Base-by-base conservation (phyloP, 1,139 yeast genomes). In the Citeromyces hawaiiensis region DNA sequence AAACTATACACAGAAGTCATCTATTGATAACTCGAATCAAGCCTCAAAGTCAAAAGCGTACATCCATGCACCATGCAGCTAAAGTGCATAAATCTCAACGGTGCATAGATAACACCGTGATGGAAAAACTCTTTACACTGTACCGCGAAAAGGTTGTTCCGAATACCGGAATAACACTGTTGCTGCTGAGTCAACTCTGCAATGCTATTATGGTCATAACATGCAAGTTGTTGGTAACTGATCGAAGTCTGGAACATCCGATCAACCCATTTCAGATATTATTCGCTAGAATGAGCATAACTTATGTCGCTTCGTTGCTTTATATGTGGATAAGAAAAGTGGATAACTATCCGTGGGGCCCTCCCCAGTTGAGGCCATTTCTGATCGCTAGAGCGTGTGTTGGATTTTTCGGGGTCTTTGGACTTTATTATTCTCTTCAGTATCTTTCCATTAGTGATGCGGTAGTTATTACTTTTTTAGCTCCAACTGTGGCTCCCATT, bases 341-440 rank as follows among this genome's bases (percentile, higher is more conserved):
- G 2, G 75, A 74, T 0, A 68, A 78, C 45, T 81, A 77, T 11
- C 80, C 91, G 2, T 67, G 79, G 47, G 96, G 96, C 0, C 86
- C 88, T 2, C 67, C 61, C 17, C 71, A 68, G 2, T 55, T 75
- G 34, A 62, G 95, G 14, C 53, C 57, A 40, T 63, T 76, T 48
- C 60, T 83, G 38, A 53, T 75, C 0, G 43, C 72, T n/a, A 64
- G 96, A 44, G 95, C 95, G 0, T 43, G 66, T 1, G 67, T 76
- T 16, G 96, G 96, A 3, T 86, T 83, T 48, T 56, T 79, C 45
- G 94, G 94, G 6, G 87, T 82, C 2, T 79, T 79, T 54, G 79
- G 86, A 3, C 59, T 80, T 52, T 86, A 85, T 55, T 83, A 68
- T 54, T 75, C 94, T 2, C 63, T 87, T 45, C 70, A 76, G 57